Evolutionary conservation across 768 basidiomycete genomes (phyloP), one percentile per base, ranked within the genome.

Genomic region (Serendipita indica): DNA sequence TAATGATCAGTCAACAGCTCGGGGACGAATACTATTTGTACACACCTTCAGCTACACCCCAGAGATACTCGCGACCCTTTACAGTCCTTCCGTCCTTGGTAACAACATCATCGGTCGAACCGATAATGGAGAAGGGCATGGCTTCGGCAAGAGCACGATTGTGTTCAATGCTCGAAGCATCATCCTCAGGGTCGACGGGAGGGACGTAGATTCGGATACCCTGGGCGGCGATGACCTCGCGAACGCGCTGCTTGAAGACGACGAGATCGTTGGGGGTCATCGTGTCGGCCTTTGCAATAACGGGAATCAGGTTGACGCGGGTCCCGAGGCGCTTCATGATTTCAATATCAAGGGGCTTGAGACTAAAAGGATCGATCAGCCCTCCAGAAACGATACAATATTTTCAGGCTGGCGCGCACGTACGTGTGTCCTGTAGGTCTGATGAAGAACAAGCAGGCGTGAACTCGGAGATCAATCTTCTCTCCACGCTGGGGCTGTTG

Each of bases 251-350:
- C 75, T 99, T 99, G 81, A 97, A 98, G 33, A 79, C 72, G 63
- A 81, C 79, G 10, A 99, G 75, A 71, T 97, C 96, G 62, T 85
- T 84, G 67, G 94, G 93, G 1, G 92, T 97, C 62, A 99, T 77
- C 1, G 96, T 99, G 67, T 98, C 96, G 22, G 96, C 94, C 73
- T 97, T 98, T 59, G 96, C 90, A 58, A 99, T 77, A 66, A 98
- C 92, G 3, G 96, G 96, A 65, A 99, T 97, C 61, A 99, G 79
- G 72, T 99, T 96, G 70, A 97, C 96, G 64, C 96, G 85, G 49
- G 93, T 93, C 35, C 96, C 94, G 18, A 99, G 83, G 60, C 92
- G 88, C 76, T 97, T 98, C 96, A 99, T 99, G 70, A 97, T 92
- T 73, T 98, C 96, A 64, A 99, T 93, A 68, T 99, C 96, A 46